These are phyloP conservation scores for Sporothrix euskadiensis DNA, from an alignment of 2,329 filamentous ascomycete genomes.

Conservation along the genomic window DNA sequence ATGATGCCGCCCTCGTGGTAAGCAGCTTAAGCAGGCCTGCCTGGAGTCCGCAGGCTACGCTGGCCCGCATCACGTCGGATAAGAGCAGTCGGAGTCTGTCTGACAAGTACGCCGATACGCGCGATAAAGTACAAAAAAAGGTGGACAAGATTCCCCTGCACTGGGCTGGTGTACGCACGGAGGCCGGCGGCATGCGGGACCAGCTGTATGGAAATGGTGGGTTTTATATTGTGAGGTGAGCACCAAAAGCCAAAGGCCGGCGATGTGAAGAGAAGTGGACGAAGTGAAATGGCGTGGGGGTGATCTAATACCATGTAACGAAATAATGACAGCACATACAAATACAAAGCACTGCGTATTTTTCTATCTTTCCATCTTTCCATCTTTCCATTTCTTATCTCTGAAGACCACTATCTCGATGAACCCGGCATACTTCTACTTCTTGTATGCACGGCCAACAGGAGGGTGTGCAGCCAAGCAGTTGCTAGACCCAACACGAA, in stretches of 20 bases:
- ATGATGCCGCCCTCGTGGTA: slow-evolving; percentile 48
- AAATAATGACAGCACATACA: slow-evolving; percentile 2
- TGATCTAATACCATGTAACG: not conserved
- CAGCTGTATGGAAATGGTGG: slow-evolving; percentile 52
- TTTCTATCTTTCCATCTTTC: not conserved
- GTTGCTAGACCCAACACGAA: not conserved
- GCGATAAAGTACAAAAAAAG: slow-evolving; percentile 53
- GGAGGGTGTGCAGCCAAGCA: not conserved
- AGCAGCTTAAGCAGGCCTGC: slow-evolving; percentile 49
- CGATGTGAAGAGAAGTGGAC: not conserved
- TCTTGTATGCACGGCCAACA: not conserved
- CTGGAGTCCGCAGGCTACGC: slow-evolving; percentile 48
- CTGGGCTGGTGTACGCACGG: slow-evolving; percentile 57
- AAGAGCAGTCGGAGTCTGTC: slow-evolving; percentile 47
- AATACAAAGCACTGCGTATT: not conserved
- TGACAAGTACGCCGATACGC: slow-evolving; percentile 51
- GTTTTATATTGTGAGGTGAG: slow-evolving; percentile 46
- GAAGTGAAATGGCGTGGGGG: not conserved
- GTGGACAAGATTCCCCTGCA: slow-evolving; percentile 62
- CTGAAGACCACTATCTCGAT: too few species aligned
- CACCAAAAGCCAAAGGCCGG: not conserved
- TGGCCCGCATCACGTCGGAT: slow-evolving; percentile 42
- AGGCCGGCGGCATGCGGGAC: slow-evolving; percentile 51
- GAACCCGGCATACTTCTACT: not conserved
- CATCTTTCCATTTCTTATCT: not conserved